These are phyloP conservation scores for Saururus chinensis DNA, from an alignment of 164 flowering plant species.

Conservation along the genomic window DNA sequence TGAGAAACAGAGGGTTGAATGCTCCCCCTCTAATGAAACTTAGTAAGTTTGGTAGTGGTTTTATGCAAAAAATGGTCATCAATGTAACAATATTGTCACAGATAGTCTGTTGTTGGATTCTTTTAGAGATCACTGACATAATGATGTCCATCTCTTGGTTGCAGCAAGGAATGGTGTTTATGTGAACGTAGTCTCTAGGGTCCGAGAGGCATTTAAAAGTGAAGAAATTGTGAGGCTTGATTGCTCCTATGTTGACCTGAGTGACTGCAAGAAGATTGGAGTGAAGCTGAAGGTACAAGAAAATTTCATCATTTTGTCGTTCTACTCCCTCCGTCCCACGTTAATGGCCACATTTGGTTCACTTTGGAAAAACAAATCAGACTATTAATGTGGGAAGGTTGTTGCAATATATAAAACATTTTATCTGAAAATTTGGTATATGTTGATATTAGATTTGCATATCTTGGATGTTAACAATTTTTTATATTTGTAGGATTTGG, in stretches of 20 bases:
- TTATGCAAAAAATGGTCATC: neutral
- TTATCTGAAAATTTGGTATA: neutral
- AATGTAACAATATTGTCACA: neutral
- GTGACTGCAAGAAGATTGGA: conserved; percentile 88
- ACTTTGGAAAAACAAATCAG: too few relatives aligned
- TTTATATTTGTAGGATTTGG: conserved; percentile 51
- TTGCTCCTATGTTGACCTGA: conserved; percentile 61
- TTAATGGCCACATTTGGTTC: too few relatives aligned
- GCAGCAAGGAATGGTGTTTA: conserved; percentile 92
- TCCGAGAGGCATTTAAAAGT: conserved; percentile 60
- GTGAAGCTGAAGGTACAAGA: conserved; percentile 63
- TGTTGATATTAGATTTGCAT: neutral
- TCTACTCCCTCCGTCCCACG: neutral
- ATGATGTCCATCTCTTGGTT: neutral
- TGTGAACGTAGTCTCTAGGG: conserved; percentile 68
- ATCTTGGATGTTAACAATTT: neutral
- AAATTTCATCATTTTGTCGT: neutral
- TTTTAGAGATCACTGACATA: neutral
- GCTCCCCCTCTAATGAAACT: conserved; percentile 66
- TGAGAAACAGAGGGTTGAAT: conserved; percentile 69
- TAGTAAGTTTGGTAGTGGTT: conserved; percentile 31
- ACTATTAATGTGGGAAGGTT: too few relatives aligned
- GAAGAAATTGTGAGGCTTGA: conserved; percentile 82
- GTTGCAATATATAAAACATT: neutral
- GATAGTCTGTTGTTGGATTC: neutral